Conservation (phyloP, 495 filamentous ascomycete genomes). For the Amorphotheca resinae region DNA sequence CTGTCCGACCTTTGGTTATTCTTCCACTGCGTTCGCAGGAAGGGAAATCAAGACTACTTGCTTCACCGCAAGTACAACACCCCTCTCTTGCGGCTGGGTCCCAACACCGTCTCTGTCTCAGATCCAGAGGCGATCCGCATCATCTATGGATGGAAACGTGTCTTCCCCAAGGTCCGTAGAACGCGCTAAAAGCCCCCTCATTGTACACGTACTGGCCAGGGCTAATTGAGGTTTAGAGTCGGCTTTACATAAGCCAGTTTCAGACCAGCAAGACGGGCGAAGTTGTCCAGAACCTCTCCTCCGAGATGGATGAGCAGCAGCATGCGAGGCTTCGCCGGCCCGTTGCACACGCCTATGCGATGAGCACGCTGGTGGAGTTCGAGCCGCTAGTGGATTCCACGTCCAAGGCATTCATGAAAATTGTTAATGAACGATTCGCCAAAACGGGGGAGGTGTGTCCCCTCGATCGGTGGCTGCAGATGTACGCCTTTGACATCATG, state of each 20-base stretch:
- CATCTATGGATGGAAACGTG: slow-evolving; percentile 24
- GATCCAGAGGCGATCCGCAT: slow-evolving; percentile 27
- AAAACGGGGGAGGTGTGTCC: slow-evolving; percentile 14
- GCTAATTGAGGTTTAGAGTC: too few species aligned
- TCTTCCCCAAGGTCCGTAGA: background rate
- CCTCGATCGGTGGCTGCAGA: background rate
- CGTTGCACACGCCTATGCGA: slow-evolving; percentile 19
- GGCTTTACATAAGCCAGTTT: background rate
- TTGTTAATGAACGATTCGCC: slow-evolving; percentile 2
- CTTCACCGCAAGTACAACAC: slow-evolving; percentile 38
- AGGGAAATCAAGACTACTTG: background rate
- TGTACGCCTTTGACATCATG: background rate
- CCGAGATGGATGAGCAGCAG: slow-evolving; percentile 18
- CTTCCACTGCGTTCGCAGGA: background rate
- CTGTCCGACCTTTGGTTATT: background rate
- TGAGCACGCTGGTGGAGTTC: slow-evolving; percentile 20
- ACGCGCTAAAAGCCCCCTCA: background rate
- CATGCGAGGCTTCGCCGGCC: slow-evolving; percentile 21
- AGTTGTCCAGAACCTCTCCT: slow-evolving; percentile 25
- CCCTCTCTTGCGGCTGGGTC: slow-evolving; percentile 30
- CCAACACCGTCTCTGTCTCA: slow-evolving; percentile 37
- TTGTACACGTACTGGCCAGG: too few species aligned
- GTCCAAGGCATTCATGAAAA: slow-evolving; percentile 17
- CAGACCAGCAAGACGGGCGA: slow-evolving; percentile 11
- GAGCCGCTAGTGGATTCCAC: slow-evolving; percentile 24